These are phyloP conservation scores for Nicotiana otophora DNA, from an alignment of 257 asterid species.

Conservation along the genomic window DNA sequence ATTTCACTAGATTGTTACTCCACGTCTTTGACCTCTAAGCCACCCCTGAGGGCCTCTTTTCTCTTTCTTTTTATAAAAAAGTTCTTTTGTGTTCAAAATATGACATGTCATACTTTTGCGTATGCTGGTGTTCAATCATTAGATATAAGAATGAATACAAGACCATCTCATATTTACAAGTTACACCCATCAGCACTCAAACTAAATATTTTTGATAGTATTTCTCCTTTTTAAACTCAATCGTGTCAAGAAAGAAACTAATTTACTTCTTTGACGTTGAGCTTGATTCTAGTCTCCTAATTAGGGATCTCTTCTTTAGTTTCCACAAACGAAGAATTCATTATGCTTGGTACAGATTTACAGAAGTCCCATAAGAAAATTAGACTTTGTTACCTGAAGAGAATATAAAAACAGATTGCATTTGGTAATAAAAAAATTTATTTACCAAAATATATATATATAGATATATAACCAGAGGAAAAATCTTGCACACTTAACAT, in stretches of 20 bases:
- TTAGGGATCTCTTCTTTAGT: neutral
- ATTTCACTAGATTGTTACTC: neutral
- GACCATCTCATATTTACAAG: neutral
- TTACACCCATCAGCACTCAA: neutral
- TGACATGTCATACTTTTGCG: neutral
- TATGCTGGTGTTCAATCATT: neutral
- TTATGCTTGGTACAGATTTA: neutral
- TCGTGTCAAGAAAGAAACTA: neutral
- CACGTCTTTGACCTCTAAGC: neutral
- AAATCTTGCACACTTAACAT: too few relatives aligned
- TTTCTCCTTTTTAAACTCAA: neutral
- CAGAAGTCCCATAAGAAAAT: neutral
- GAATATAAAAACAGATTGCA: neutral
- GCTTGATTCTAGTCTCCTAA: neutral
- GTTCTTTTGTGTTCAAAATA: neutral
- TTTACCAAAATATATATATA: too few relatives aligned
- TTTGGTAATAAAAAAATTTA: too few relatives aligned
- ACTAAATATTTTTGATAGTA: neutral
- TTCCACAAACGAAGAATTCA: neutral
- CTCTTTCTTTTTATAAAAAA: neutral
- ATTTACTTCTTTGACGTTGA: neutral
- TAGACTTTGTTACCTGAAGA: neutral
- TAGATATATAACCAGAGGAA: neutral
- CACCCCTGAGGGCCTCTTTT: neutral
- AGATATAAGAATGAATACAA: neutral